Evolutionary conservation across 148 eudicot species (phyloP).

Genomic region (Cornus florida): DNA sequence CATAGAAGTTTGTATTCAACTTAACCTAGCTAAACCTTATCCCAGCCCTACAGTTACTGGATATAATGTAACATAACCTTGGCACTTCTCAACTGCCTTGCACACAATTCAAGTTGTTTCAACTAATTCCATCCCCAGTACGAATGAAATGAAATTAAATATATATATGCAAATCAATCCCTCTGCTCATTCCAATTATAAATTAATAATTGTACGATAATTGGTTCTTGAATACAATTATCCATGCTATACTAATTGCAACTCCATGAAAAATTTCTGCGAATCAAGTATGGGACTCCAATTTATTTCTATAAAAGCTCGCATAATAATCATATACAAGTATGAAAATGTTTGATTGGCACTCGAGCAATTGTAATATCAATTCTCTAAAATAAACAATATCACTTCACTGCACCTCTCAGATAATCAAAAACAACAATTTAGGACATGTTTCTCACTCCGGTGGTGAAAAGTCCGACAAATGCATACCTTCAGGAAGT

Average conservation of each 20-base stretch:
- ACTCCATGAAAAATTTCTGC: not conserved
- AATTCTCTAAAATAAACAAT: constrained; percentile 6
- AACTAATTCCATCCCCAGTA: not conserved
- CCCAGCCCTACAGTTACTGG: too few relatives aligned
- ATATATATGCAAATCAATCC: not conserved
- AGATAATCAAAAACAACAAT: not conserved
- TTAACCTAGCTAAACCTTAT: not conserved
- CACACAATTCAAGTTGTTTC: not conserved
- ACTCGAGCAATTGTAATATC: constrained; percentile 3
- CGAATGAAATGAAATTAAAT: not conserved
- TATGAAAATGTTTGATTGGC: not conserved
- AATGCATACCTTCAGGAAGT: constrained; percentile 58
- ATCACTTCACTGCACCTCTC: too few relatives aligned
- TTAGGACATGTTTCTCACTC: not conserved
- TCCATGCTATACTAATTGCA: not conserved
- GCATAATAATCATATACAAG: not conserved
- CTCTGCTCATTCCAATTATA: not conserved
- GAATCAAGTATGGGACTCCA: not conserved
- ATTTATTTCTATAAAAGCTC: not conserved
- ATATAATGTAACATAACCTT: not conserved
- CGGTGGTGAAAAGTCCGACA: constrained; percentile 5
- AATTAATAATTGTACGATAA: not conserved
- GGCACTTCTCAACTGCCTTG: not conserved
- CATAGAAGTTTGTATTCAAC: not conserved
- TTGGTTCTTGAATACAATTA: not conserved